Conservation (phyloP, 2,329 filamentous ascomycete species). For the Aureobasidium sp. region DNA sequence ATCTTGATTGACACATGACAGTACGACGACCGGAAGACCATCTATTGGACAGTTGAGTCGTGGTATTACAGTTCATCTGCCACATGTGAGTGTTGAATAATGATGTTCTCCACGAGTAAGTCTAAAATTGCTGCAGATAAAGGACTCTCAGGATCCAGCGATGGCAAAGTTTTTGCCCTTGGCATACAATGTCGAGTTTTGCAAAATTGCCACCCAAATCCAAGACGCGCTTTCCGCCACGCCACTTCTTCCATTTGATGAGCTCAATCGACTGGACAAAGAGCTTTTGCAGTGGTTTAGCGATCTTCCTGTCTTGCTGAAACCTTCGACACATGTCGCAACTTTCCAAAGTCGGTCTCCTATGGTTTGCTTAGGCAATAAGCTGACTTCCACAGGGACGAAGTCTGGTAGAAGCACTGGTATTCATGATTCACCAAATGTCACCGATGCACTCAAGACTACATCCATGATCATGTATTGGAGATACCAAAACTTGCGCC, state of each 20-base stretch:
- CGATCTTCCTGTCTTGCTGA: slow-evolving; percentile 50
- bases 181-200: slow-evolving; percentile 71
- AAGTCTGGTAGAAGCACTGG: no score
- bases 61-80: slow-evolving; percentile 59
- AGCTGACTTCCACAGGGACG: no score
- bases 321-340: neutral
- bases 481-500: slow-evolving; percentile 71
- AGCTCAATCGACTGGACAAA: slow-evolving; percentile 59
- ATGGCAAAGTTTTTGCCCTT: slow-evolving; percentile 63
- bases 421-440: no score
- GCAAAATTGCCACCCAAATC: slow-evolving; percentile 69
- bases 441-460: slow-evolving; percentile 60
- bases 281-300: slow-evolving; percentile 68
- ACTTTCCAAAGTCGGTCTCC: no score
- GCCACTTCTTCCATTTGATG: slow-evolving; percentile 58
- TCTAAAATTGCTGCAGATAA: slow-evolving; percentile 18
- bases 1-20: slow-evolving; percentile 22
- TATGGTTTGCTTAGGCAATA: no score
- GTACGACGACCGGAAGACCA: slow-evolving; percentile 62
- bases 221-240: slow-evolving; percentile 68
- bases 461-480: slow-evolving; percentile 72
- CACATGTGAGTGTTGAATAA: slow-evolving; percentile 36
- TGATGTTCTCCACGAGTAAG: slow-evolving; percentile 17
- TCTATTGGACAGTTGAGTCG: slow-evolving; percentile 61
- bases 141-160: slow-evolving; percentile 35